Percentiles rank a stretch among this genome's conserved stretches.
Evolutionary conservation across 2,329 filamentous ascomycete genomes (phyloP).

Genomic region (Fusarium sororula): DNA sequence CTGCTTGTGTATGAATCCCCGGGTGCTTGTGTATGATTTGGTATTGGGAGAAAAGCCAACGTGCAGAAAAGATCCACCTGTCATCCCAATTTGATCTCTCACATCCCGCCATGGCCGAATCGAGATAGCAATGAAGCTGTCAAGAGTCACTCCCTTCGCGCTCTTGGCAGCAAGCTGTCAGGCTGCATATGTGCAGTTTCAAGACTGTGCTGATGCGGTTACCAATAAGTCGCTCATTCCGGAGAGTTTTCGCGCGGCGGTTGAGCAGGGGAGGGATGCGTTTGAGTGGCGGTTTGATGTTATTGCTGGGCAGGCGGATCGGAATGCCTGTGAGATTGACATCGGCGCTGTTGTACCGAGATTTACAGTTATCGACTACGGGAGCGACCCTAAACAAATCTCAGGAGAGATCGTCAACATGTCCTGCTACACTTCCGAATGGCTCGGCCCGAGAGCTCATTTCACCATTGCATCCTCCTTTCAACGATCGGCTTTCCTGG

Average conservation of each 20-base stretch:
- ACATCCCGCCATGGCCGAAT: slow-evolving; percentile 8
- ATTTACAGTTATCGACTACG: not conserved
- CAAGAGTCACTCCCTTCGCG: not conserved
- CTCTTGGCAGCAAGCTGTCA: not conserved
- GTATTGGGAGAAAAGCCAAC: not conserved
- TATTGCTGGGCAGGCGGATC: not conserved
- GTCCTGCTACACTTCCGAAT: not conserved
- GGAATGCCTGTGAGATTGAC: slow-evolving; percentile 2
- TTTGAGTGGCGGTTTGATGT: slow-evolving; percentile 5
- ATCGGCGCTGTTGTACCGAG: not conserved
- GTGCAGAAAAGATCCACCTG: slow-evolving; percentile 2
- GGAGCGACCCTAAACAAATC: not conserved
- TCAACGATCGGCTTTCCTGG: slow-evolving; percentile 8
- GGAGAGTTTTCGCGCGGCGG: slow-evolving; percentile 6
- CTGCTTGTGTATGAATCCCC: too few species aligned
- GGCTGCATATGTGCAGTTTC: slow-evolving; percentile 23
- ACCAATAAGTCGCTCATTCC: not conserved
- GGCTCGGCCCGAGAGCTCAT: not conserved
- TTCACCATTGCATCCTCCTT: slow-evolving; percentile 6
- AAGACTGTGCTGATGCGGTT: not conserved
- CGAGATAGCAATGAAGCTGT: slow-evolving; percentile 20
- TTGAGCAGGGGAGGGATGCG: not conserved
- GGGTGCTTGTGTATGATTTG: too few species aligned
- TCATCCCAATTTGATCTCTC: slow-evolving; percentile 17
- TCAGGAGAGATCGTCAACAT: slow-evolving; percentile 8